Base-by-base conservation (phyloP, 2,329 filamentous ascomycete species). In the Ambrosiella xylebori region DNA sequence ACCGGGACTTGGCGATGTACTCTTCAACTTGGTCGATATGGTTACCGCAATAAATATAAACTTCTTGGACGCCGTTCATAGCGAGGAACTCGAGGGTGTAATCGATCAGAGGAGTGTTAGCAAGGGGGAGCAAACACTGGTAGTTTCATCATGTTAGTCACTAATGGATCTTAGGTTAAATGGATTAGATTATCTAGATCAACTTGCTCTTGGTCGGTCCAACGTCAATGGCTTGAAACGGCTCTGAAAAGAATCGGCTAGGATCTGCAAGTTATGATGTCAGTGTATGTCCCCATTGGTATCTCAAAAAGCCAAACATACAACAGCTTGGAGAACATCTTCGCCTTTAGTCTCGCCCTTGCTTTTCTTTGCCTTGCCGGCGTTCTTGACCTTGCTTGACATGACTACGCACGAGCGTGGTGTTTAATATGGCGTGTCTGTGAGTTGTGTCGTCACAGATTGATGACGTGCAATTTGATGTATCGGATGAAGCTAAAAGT, bases 71-170 rank as follows among this genome's bases (percentile, higher is more conserved):
- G 59, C 90, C 89, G 60, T 93, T 89, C 77, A 91, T 91, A 63
- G 89, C 89, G 0, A 98, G 82, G 66, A 95, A 97, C 67, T 97
- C 90, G 65, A 97, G 82, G 3, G 91, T 97, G 69, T 98, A 97
- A 70, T 98, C 93, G 71, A 98, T 95, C 62, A 98, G 76, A 40
- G 93, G 91, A 1, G 85, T 90, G 69, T 97, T 97, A 61, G 88
- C 93, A 61, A 98, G 78, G 9, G 91, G 89, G 6, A 98, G 77
- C 38, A 98, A 84, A 74, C 93, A 97, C 87, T 94, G 65, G 37
- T 36, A 19, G 19, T 12, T 59, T 64, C 57, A 65, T 61, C 55
- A 62, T 51, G 11, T 35, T 52, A 15, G n/a, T 7, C 35, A 35
- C n/a, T 11, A 8, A n/a, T 13, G n/a, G 36, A 11, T 35, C 12